phyloP scores from a whole-genome alignment of 331 rosid genomes.

The Malus hybrid region DNA sequence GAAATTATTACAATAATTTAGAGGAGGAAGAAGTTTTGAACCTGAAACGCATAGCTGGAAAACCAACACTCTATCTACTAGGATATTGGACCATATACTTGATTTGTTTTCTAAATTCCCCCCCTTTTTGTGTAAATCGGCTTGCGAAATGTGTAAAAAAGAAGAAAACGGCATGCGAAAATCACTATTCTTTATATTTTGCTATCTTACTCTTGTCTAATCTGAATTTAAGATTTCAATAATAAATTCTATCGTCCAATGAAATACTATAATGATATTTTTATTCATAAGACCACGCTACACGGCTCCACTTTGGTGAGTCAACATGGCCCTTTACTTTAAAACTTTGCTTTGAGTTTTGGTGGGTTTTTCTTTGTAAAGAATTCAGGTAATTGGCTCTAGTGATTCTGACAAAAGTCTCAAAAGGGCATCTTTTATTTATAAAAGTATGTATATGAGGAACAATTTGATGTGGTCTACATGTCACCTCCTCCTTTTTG shows the following conservation, averaged over 20 bases:
- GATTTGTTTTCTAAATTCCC: no score
- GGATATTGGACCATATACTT: no score
- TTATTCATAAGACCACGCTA: not conserved
- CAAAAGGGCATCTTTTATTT: conserved; percentile 24
- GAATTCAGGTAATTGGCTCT: conserved; percentile 18
- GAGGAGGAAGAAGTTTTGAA: no score
- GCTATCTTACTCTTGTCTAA: no score
- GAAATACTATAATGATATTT: no score
- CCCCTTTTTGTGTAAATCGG: no score
- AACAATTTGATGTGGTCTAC: conserved; percentile 55
- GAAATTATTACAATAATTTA: no score
- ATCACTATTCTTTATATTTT: not conserved
- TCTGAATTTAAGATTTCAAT: no score
- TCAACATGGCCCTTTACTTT: not conserved
- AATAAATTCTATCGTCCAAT: no score
- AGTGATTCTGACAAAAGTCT: conserved; percentile 23
- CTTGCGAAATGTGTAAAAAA: not conserved
- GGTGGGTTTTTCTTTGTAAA: not conserved
- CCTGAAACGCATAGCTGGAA: no score
- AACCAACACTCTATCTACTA: rapidly evolving
- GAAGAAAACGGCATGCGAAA: no score
- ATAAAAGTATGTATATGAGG: conserved; percentile 1
- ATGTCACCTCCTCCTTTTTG: conserved; percentile 25
- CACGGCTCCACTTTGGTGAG: not conserved
- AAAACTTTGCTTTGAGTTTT: conserved; percentile 13